Evolutionary conservation across 129 eudicot genomes (phyloP).

Genomic region (Artemisia annua): DNA sequence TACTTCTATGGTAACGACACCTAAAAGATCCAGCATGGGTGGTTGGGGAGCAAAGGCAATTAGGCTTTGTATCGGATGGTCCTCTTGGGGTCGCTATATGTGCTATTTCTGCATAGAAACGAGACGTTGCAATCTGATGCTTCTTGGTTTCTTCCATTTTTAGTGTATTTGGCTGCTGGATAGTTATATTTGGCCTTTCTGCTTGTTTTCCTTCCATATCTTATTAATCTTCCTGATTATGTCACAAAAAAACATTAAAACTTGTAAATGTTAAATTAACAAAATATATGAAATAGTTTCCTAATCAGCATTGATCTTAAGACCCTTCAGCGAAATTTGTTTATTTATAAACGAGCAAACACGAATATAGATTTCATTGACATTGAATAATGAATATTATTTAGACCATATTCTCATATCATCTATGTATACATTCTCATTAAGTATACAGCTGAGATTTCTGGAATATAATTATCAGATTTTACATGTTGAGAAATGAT

Average conservation of each 20-base stretch:
- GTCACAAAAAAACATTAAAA: too few relatives aligned
- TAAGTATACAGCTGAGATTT: too few relatives aligned
- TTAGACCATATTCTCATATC: too few relatives aligned
- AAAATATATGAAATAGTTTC: neutral
- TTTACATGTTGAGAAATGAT: too few relatives aligned
- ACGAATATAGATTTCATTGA: too few relatives aligned
- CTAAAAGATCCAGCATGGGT: conserved; percentile 44
- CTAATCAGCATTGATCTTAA: neutral
- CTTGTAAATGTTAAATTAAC: neutral
- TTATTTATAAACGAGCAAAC: neutral
- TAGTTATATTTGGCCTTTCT: conserved; percentile 20
- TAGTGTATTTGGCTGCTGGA: conserved; percentile 12
- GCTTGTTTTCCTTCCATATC: conserved; percentile 34
- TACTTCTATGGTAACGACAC: conserved; percentile 38
- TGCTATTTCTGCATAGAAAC: conserved; percentile 31
- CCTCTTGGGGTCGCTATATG: conserved; percentile 23
- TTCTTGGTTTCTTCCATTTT: conserved; percentile 29
- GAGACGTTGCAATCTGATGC: conserved; percentile 14
- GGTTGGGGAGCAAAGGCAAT: conserved; percentile 43
- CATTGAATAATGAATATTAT: too few relatives aligned
- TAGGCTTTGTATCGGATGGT: conserved; percentile 22
- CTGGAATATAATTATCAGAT: too few relatives aligned
- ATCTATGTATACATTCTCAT: too few relatives aligned
- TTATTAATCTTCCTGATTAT: conserved; percentile 12
- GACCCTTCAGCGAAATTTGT: too few relatives aligned